Percentiles rank a stretch among this genome's conserved stretches.
phyloP scores from a whole-genome alignment of 2,329 filamentous ascomycete genomes.

The Penicillium oxalicum region DNA sequence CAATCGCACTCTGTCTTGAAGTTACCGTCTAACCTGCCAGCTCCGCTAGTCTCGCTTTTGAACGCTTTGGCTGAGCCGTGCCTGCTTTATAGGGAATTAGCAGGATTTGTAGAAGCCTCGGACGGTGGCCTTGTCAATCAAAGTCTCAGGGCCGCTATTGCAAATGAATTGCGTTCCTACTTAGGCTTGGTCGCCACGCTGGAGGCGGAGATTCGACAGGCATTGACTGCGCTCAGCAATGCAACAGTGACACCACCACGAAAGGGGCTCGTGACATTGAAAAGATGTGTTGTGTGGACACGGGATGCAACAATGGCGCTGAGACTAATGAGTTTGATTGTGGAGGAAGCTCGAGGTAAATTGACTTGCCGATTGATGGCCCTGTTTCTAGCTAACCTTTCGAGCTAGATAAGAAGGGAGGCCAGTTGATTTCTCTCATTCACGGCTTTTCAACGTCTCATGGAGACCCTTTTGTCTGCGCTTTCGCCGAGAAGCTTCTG shows the following conservation, averaged over 20 bases:
- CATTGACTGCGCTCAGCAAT: slow-evolving; percentile 61
- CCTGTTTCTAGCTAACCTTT: slow-evolving; percentile 6
- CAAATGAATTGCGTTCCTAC: slow-evolving; percentile 79
- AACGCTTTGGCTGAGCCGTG: slow-evolving; percentile 90
- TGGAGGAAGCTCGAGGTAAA: slow-evolving; percentile 76
- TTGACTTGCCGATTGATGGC: slow-evolving; percentile 3
- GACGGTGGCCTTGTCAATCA: slow-evolving; percentile 84
- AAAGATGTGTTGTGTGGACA: slow-evolving; percentile 95
- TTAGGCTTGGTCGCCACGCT: slow-evolving; percentile 84
- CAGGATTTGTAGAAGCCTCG: slow-evolving; percentile 72
- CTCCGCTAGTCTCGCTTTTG: slow-evolving; percentile 78
- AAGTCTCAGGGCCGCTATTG: slow-evolving; percentile 81
- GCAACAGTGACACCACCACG: slow-evolving; percentile 61
- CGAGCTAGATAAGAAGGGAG: slow-evolving; percentile 61
- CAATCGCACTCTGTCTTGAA: slow-evolving; percentile 62
- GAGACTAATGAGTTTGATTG: slow-evolving; percentile 86
- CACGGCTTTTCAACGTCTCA: slow-evolving; percentile 90
- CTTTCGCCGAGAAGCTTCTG: slow-evolving; percentile 85
- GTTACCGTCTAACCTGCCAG: slow-evolving; percentile 70
- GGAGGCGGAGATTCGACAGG: slow-evolving; percentile 83
- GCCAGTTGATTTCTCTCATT: slow-evolving; percentile 87
- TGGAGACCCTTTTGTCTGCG: slow-evolving; percentile 88
- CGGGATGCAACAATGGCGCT: slow-evolving; percentile 94
- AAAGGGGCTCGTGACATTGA: slow-evolving; percentile 85
- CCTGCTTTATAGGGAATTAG: slow-evolving; percentile 76